Base-by-base conservation (phyloP, 768 basidiomycete genomes). In the Boletellus sp. region DNA sequence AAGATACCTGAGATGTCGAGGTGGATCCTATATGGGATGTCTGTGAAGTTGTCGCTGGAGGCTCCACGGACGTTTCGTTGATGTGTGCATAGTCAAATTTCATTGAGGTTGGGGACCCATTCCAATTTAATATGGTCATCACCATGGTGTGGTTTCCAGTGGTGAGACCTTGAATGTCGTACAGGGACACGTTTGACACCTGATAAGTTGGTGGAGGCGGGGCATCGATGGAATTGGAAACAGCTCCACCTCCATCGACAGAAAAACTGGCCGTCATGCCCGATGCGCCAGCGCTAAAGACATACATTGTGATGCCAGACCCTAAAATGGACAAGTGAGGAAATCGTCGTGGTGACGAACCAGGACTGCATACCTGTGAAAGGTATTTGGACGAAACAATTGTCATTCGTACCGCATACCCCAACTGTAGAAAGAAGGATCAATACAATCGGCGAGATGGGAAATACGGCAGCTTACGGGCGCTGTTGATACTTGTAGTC, bases 251-350 rank as follows among this genome's bases (percentile, higher is more conserved):
- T 19, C 47, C 49, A 12, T 64, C 59, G 34, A 64, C 24, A 11
- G 55, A 47, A 50, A 61, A 63, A 40, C 50, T 61, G 46, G 58
- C 63, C 10, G 55, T 42, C 45, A 56, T 58, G 45, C 64, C 64
- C 6, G 53, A 37, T 0, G 20, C 0, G 1, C 63, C 64, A 4
- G 61, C 61, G 7, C 38, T 58, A 26, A 48, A 61, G 22, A 66
- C 59, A 37, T 64, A 66, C 48, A 66, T 58, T 28, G 56, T 49
- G 42, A 64, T 64, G 11, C 63, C 64, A 0, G 63, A 61, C 20
- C 64, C 63, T 64, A 8, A 16, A 28, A 38, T 34, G 12, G 16
- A 36, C 0, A 19, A n/a, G 9, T 57, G 20, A 50, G 19, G 24
- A 8, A 15, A 20, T 20, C 1, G 31, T 33, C 9, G 32, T 6